Base-by-base conservation (phyloP, 805 yeast genomes). In the Candida golubevii region DNA sequence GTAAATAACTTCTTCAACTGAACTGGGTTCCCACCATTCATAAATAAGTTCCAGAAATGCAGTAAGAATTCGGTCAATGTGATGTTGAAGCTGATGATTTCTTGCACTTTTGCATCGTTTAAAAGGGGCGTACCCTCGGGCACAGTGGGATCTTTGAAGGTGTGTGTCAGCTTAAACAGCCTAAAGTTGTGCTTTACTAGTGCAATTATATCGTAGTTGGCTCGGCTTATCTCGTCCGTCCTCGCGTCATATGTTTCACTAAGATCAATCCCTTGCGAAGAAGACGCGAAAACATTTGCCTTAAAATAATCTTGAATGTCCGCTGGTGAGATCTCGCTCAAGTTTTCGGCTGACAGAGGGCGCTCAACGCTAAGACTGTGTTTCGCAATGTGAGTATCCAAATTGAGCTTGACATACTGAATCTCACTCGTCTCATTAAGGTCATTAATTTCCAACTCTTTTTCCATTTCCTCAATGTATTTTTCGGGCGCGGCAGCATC, bases 111-210 rank as follows among this genome's bases (percentile, higher is more conserved):
- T 8, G 50, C 43, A 4, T 46, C 56, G 41, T 53, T 50, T 56
- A 75, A 74, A 71, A 76, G 31, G 68, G 66, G 58, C 61, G 52
- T 46, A 27, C 47, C 51, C 1, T 42, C n/a, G 3, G 41, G 28
- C 33, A 39, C 43, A n/a, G 30, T 27, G 15, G 40, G 26, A 11
- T 55, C 64, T 32, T 47, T 54, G 33, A 51, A 38, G 33, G 45
- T 48, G 41, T 55, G 47, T 26, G 51, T 43, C 46, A 56, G 78
- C 38, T 69, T 72, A 10, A 78, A 75, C 50, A 79, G 82, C 43
- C 78, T 76, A 12, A 80, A 70, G 53, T 79, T 80, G 35, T 67
- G 65, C 50, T 74, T 71, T n/a, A 80, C 76, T 29, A 79, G 68
- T 4, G 57, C 57, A 8, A 72, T 63, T 8, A 80, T 74, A 35